phyloP scores from a whole-genome alignment of 352 stramenopile genomes.

The Globisporangium viniferum region DNA sequence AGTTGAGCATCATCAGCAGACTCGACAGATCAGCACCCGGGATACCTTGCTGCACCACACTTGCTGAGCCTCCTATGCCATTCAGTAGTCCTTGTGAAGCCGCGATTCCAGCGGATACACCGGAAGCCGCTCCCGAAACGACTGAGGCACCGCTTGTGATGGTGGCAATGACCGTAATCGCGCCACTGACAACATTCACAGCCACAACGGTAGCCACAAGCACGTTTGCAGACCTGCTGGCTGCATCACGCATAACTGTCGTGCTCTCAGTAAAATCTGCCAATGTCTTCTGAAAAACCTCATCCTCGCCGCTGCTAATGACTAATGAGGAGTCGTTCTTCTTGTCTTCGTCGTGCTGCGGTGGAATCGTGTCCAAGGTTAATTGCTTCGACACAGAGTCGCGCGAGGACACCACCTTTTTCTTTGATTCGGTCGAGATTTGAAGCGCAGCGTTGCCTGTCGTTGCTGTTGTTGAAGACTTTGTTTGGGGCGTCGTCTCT shows the following conservation, averaged over 20 bases:
- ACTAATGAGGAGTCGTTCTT: neutral
- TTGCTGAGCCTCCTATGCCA: slow-evolving; percentile 15
- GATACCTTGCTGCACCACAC: slow-evolving; percentile 17
- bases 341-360: neutral
- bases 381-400: slow-evolving; percentile 4
- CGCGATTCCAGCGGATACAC: slow-evolving; percentile 16
- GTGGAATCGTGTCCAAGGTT: neutral
- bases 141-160: slow-evolving; percentile 31
- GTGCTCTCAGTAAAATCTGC: slow-evolving; percentile 18
- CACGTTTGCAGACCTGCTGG: slow-evolving; percentile 45
- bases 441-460: neutral
- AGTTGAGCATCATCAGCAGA: slow-evolving; percentile 64
- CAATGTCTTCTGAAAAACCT: slow-evolving; percentile 5
- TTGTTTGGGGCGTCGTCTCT: neutral
- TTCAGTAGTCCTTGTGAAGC: slow-evolving; percentile 29
- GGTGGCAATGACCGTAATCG: slow-evolving; percentile 43
- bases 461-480: neutral
- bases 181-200: slow-evolving; percentile 46
- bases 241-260: slow-evolving; percentile 23
- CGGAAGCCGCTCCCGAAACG: slow-evolving; percentile 22
- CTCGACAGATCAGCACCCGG: slow-evolving; percentile 48
- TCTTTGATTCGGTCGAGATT: slow-evolving; percentile 11
- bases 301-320: neutral
- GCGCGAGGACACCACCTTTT: slow-evolving; percentile 1
- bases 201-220: slow-evolving; percentile 50